phyloP scores from a whole-genome alignment of 1,284 basidiomycete species.

The Rhodotorula sp. region DNA sequence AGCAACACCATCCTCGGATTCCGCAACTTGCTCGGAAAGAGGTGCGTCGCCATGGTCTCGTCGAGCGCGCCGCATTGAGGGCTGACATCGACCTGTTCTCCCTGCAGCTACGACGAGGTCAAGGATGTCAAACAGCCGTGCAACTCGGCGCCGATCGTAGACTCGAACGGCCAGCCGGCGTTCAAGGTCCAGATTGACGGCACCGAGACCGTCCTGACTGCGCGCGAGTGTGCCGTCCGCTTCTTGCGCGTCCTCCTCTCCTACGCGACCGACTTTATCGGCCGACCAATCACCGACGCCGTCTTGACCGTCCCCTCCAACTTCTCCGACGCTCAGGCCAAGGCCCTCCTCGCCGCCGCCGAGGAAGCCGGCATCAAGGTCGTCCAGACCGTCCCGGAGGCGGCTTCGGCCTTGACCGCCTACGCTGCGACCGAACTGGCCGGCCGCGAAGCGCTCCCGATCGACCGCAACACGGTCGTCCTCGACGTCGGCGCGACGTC shows the following conservation, averaged over 20 bases:
- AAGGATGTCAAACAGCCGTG: slow-evolving; percentile 74
- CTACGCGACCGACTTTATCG: slow-evolving; percentile 91
- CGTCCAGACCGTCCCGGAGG: slow-evolving; percentile 56
- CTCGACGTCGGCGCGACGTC: slow-evolving; percentile 61
- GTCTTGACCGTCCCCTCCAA: slow-evolving; percentile 75
- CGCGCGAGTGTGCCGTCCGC: slow-evolving; percentile 77
- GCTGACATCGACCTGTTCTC: too few species aligned
- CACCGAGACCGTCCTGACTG: slow-evolving; percentile 69
- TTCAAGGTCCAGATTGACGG: slow-evolving; percentile 73
- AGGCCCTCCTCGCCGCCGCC: slow-evolving; percentile 50
- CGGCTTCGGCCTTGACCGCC: slow-evolving; percentile 51
- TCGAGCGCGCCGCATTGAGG: too few species aligned
- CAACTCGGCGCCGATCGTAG: slow-evolving; percentile 82
- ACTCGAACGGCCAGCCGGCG: slow-evolving; percentile 54
- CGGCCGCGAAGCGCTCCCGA: slow-evolving; percentile 47
- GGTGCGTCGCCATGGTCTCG: slow-evolving; percentile 54
- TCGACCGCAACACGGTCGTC: slow-evolving; percentile 58
- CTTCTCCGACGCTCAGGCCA: slow-evolving; percentile 47
- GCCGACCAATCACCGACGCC: slow-evolving; percentile 70
- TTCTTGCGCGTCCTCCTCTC: slow-evolving; percentile 81
- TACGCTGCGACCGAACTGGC: slow-evolving; percentile 50
- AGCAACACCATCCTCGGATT: slow-evolving; percentile 93
- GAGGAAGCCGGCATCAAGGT: slow-evolving; percentile 72
- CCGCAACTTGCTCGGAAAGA: slow-evolving; percentile 89
- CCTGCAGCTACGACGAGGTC: slow-evolving; percentile 50